Evolutionary conservation across 2,329 filamentous ascomycete genomes (phyloP), one percentile per base, ranked within the genome.

Genomic region (Hortaea sp.): DNA sequence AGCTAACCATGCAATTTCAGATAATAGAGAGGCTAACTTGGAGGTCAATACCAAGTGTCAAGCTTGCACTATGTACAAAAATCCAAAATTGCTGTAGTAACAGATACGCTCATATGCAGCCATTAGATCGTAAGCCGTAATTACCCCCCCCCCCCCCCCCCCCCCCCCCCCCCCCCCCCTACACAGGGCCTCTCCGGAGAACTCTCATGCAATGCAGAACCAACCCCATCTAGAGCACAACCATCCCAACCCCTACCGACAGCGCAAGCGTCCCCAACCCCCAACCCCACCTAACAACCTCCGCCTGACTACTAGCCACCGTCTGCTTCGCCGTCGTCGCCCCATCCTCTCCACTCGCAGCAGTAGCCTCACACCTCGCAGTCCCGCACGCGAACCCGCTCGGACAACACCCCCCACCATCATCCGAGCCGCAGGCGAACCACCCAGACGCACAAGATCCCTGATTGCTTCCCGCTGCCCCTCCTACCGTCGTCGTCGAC

Each of bases 341-440:
- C 20, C n/a, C 32, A 5, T 68, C 75, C n/a, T 77, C 81, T 67
- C 72, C 42, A 68, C 70, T 35, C 62, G 63, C 64, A 20, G 20
- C 20, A 6, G 66, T 68, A 5, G 79, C 75, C 29, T 80, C 82
- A 66, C 87, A 94, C 62, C 82, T 88, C 20, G 75, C 77, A 1
- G 47, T 47, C 5, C 85, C 88, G 65, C 88, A 94, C 3, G 65
- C 66, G 63, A 83, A 94, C 1, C 86, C 85, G 38, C 67, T 74
- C 0, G 88, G 88, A 71, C 90, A 97, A 64, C 90, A 97, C 5
- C 88, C 88, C 0, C 88, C 81, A 0, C 83, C 78, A 0, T 75
- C 69, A n/a, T 76, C 71, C 46, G 64, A 77, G 56, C 72, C 80
- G 77, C 75, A 95, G 53, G 67, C 75, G 53, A 78, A 84, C 90